Base-by-base conservation (phyloP, 176 grass and related monocot species). In the Eleusine coracana region DNA sequence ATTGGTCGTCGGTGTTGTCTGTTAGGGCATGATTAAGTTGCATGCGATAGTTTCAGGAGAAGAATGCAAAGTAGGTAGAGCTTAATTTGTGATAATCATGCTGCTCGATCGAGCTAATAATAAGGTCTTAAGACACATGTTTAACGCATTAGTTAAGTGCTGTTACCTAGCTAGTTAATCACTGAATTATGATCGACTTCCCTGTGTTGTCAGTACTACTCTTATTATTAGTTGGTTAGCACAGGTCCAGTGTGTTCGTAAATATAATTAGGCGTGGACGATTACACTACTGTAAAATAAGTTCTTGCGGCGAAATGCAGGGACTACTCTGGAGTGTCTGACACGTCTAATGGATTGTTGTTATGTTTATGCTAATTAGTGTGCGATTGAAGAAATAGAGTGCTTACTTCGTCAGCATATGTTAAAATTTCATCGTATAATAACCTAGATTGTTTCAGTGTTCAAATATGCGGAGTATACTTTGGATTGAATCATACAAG, bases 41-140 rank as follows among this genome's bases (percentile, higher is more conserved):
- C 72, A 76, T 84, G 71, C 46, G 2, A 20, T 75, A 82, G 40
- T 28, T 39, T 39, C 66, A 80, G 66, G n/a, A 76, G 48, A 42
- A 10, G 13, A 7, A 75, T 51, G 60, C 42, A 66, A 31, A 12
- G 60, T 20, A 52, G 49, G 71, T 66, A 34, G n/a, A 70, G 27
- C 50, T 17, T 66, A 62, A 74, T 41, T 46, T 83, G 7, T 75
- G 38, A 67, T 76, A 52, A 69, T 74, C 76, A 73, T 80, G 41
- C 28, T 59, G 16, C 83, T 74, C 39, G 0, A 79, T 62, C 64
- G 7, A 80, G 48, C 61, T n/a, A 88, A 88, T 88, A 88, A 89
- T 88, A 88, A 88, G 31, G 64, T 41, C 40, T 52, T 60, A 10
- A 39, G 68, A 46, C 63, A 42, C 70, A 80, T 75, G 68, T 51